Percentiles rank a stretch among this genome's conserved stretches.
These are phyloP conservation scores for Papilionanthe hybrid DNA, from an alignment of 116 monocot species.

Conservation along the genomic window DNA sequence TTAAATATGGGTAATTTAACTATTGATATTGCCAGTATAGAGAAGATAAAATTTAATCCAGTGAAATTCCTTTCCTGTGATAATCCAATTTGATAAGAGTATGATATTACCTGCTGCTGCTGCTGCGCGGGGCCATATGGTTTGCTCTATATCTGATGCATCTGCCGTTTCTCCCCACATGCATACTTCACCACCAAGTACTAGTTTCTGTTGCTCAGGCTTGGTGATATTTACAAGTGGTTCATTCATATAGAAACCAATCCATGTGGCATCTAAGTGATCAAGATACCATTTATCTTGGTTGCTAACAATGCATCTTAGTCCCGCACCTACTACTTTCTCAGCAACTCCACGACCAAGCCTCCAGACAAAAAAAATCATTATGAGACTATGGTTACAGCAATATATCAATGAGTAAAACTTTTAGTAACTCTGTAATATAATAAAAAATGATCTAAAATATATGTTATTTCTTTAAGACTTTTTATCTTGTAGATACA, in stretches of 20 bases:
- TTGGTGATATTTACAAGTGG: slow-evolving; percentile 67
- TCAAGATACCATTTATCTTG: slow-evolving; percentile 93
- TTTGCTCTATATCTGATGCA: slow-evolving; percentile 84
- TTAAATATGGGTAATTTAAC: too few species aligned
- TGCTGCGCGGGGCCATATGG: slow-evolving; percentile 98
- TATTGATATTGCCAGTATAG: too few species aligned
- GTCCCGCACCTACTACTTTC: slow-evolving; percentile 62
- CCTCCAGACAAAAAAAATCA: slow-evolving; percentile 26
- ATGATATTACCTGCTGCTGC: slow-evolving; percentile 80
- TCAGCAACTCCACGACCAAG: slow-evolving; percentile 68
- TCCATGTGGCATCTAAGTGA: slow-evolving; percentile 79
- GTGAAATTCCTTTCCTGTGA: not conserved
- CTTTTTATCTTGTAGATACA: too few species aligned
- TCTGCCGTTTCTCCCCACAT: slow-evolving; percentile 91
- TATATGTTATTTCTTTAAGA: too few species aligned
- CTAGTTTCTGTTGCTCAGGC: slow-evolving; percentile 57
- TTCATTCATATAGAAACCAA: slow-evolving; percentile 77
- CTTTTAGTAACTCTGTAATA: not conserved
- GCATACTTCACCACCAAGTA: slow-evolving; percentile 96
- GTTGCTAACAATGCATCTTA: slow-evolving; percentile 94
- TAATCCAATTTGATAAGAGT: not conserved
- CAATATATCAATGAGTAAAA: not conserved
- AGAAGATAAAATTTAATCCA: too few species aligned
- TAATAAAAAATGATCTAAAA: too few species aligned
- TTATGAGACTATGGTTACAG: not conserved